Percentiles rank a stretch among this genome's conserved stretches.
Evolutionary conservation across 2,329 filamentous ascomycete genomes (phyloP).

Genomic region (Neocucurbitaria cava): DNA sequence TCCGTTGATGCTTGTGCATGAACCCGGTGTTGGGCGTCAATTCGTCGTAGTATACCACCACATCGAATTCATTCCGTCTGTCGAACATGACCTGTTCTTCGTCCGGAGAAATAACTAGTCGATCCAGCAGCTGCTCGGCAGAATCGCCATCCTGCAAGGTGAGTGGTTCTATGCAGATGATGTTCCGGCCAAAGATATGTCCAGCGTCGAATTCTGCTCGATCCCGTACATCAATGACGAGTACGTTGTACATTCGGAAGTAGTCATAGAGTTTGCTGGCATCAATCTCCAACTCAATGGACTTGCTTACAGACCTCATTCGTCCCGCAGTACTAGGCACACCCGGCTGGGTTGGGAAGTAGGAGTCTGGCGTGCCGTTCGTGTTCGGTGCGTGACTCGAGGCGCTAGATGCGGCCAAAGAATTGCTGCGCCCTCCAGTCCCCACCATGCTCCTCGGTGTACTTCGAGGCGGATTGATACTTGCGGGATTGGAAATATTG

Average conservation of each 20-base stretch:
- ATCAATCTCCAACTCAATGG: conserved; percentile 67
- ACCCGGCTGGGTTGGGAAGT: conserved; percentile 48
- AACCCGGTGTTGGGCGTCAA: conserved; percentile 66
- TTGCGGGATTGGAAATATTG: conserved; percentile 71
- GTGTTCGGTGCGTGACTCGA: conserved; percentile 47
- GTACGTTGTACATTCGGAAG: conserved; percentile 70
- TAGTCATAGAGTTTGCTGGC: conserved; percentile 75
- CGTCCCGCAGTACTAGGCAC: conserved; percentile 20
- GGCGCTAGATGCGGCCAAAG: conserved; percentile 52
- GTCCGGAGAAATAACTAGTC: conserved; percentile 73
- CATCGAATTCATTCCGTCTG: conserved; percentile 75
- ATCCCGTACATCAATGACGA: conserved; percentile 85
- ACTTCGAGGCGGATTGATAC: conserved; percentile 69
- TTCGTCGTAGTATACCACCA: conserved; percentile 92
- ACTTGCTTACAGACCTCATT: conserved; percentile 57
- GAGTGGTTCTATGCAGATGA: conserved; percentile 90
- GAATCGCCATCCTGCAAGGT: conserved; percentile 72
- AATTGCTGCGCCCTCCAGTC: conserved; percentile 61
- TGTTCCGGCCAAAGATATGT: conserved; percentile 82
- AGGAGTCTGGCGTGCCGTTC: conserved; percentile 48
- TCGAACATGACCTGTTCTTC: conserved; percentile 79
- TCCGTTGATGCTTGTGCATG: conserved; percentile 55
- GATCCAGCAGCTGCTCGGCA: conserved; percentile 69
- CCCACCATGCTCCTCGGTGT: conserved; percentile 70
- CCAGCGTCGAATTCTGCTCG: conserved; percentile 85